These are phyloP conservation scores for Phytophthora meadii DNA, from an alignment of 352 stramenopile genomes.

Conservation along the genomic window DNA sequence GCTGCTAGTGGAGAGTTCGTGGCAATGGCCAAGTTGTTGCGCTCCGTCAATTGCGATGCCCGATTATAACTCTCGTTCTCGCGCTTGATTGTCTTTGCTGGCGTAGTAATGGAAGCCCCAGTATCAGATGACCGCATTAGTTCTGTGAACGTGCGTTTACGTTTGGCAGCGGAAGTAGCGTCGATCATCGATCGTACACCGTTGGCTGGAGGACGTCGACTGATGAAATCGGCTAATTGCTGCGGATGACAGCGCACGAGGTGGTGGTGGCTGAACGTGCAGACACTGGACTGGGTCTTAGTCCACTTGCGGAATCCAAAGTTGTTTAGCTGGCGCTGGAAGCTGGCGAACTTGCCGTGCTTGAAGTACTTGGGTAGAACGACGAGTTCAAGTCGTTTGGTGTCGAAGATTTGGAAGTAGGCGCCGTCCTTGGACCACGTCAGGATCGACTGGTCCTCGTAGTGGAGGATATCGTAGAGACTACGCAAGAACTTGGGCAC, in stretches of 20 bases:
- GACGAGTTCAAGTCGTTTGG: conserved; percentile 61
- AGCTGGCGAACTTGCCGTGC: conserved; percentile 92
- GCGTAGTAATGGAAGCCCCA: not conserved
- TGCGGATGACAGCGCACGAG: conserved; percentile 69
- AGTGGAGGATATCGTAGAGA: conserved; percentile 82
- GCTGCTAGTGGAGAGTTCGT: conserved; percentile 2
- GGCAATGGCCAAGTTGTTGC: not conserved
- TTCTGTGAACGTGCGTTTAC: conserved; percentile 33
- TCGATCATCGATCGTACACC: conserved; percentile 14
- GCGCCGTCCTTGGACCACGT: conserved; percentile 71
- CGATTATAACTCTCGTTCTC: conserved; percentile 19
- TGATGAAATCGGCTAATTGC: conserved; percentile 63
- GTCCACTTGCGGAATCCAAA: conserved; percentile 92
- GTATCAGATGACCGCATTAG: conserved; percentile 29
- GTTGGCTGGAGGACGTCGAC: conserved; percentile 25
- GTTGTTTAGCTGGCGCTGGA: conserved; percentile 94
- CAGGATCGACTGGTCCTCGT: conserved; percentile 74
- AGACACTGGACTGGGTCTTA: conserved; percentile 82
- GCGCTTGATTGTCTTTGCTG: conserved; percentile 34
- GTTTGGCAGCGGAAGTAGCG: conserved; percentile 15
- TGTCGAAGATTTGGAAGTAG: conserved; percentile 78
- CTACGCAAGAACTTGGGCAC: conserved; percentile 83
- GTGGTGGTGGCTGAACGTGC: conserved; percentile 80
- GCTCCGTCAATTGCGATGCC: conserved; percentile 4
- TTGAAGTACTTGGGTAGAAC: conserved; percentile 95